Conservation (phyloP, 2,329 filamentous ascomycete genomes). For the Zymoseptoria passerinii region DNA sequence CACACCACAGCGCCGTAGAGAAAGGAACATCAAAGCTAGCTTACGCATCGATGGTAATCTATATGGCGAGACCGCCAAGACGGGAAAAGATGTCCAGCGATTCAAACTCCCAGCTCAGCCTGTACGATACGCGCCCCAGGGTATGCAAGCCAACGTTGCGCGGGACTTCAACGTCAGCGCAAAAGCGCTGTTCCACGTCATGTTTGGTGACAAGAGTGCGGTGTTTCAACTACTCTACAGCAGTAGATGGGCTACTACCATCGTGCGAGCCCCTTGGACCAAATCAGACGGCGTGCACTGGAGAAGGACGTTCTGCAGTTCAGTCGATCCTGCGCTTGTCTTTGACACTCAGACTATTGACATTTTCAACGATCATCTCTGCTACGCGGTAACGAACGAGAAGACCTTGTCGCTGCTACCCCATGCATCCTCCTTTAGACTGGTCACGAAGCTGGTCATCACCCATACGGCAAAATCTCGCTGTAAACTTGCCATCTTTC, state of each 20-base stretch:
- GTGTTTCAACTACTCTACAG: conserved; percentile 88
- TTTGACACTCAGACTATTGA: conserved; percentile 79
- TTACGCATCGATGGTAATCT: conserved; percentile 57
- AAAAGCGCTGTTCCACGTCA: conserved; percentile 89
- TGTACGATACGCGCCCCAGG: conserved; percentile 74
- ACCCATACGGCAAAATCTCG: conserved; percentile 87
- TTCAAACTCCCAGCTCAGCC: conserved; percentile 75
- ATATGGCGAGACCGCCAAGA: conserved; percentile 38
- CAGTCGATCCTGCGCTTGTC: conserved; percentile 37
- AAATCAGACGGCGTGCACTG: conserved; percentile 50
- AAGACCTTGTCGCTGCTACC: conserved; percentile 76
- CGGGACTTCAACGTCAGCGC: conserved; percentile 83
- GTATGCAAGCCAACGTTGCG: conserved; percentile 69
- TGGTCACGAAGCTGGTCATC: conserved; percentile 86
- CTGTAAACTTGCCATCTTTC: conserved; percentile 84
- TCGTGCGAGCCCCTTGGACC: conserved; percentile 80
- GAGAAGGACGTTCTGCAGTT: conserved; percentile 58
- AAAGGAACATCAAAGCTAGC: conserved; percentile 47
- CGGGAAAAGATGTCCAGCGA: conserved; percentile 51
- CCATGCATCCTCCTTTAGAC: conserved; percentile 65
- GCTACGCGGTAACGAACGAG: conserved; percentile 58
- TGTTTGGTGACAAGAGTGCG: conserved; percentile 93
- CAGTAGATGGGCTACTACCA: conserved; percentile 66
- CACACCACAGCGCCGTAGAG: conserved; percentile 30
- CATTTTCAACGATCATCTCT: conserved; percentile 48